Evolutionary conservation across 2,329 filamentous ascomycete genomes (phyloP), one percentile per base, ranked within the genome.

Genomic region (Diplocarpon mali): DNA sequence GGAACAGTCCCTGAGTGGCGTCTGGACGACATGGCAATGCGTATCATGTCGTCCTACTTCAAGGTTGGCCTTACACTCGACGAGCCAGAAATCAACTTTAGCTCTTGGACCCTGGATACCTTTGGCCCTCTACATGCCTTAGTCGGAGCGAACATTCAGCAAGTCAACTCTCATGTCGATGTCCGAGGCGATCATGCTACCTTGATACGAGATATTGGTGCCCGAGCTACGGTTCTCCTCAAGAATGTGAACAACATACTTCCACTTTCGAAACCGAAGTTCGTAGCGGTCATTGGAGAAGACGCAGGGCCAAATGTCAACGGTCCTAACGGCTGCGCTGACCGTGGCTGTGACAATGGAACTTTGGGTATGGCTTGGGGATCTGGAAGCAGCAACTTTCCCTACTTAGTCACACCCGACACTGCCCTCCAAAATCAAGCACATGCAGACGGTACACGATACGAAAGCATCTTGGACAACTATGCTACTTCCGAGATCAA

Each of bases 21-120:
- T 40, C 62, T 96, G 9, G 89, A 95, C 55, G 92, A 96, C 60
- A 94, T 95, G 82, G 85, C 78, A 5, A 83, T 87, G 64, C 80
- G 92, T 56, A 94, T 84, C 60, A 81, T 83, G 76, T 72, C 80
- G 5, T 69, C 78, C 34, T 78, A 75, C 60, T 83, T 80, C 68
- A 82, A 83, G 64, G 76, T 80, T 31, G 76, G 77, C 41, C 68
- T 71, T 50, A 71, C 67, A 0, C 54, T 78, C 67, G 42, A 60
- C 43, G 54, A 61, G 29, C 53, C 57, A 29, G 62, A 65, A 0
- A 78, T 85, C 63, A 96, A 89, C 71, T 95, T 95, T 66, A 82
- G 83, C 56, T 87, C 87, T 5, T 96, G 90, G 90, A 86, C 82
- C 1, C 66, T 70, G 1, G 80, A 90, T 55, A 89, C 84, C 0